Percentiles rank a stretch among this genome's conserved stretches.
Conservation (phyloP, 148 eudicot species). For the Cornus florida region DNA sequence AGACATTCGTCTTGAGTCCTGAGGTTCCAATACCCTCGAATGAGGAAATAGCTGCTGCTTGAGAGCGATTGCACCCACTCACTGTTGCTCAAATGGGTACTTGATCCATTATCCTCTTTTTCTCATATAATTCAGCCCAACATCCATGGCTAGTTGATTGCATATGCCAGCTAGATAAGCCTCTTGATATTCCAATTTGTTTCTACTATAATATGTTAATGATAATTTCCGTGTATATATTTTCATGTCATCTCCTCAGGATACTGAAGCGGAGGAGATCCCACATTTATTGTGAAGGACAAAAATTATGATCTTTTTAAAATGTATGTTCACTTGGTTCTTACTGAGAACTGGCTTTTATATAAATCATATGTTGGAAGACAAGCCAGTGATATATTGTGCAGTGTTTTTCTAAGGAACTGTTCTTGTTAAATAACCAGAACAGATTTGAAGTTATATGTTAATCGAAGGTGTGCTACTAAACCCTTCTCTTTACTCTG, state of each 20-base stretch:
- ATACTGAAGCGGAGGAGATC: conserved; percentile 47
- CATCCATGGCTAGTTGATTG: not conserved
- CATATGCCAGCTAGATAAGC: not conserved
- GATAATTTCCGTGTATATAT: not conserved
- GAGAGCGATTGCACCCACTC: too few species aligned
- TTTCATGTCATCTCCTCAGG: conserved; percentile 34
- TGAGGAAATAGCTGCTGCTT: too few species aligned
- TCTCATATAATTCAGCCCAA: not conserved
- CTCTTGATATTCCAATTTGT: not conserved
- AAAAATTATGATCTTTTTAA: conserved; percentile 66
- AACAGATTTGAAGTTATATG: conserved; percentile 79
- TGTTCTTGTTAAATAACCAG: conserved; percentile 74
- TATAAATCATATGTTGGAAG: conserved; percentile 25
- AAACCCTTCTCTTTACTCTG: conserved; percentile 3
- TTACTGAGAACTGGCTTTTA: conserved; percentile 71
- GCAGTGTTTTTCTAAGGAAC: conserved; percentile 60
- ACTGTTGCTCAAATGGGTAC: too few species aligned
- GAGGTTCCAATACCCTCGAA: too few species aligned
- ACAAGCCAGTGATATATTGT: conserved; percentile 33
- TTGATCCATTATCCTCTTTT: too few species aligned
- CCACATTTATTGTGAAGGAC: conserved; percentile 54
- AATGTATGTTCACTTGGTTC: conserved; percentile 62
- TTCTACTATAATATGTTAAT: not conserved
- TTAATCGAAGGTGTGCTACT: conserved; percentile 64
- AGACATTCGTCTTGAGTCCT: too few species aligned